A percentile compares a stretch with the other conserved stretches of the same genome.
Evolutionary conservation across 352 stramenopile genomes (phyloP).

Genomic region (Pythium utonaiense): DNA sequence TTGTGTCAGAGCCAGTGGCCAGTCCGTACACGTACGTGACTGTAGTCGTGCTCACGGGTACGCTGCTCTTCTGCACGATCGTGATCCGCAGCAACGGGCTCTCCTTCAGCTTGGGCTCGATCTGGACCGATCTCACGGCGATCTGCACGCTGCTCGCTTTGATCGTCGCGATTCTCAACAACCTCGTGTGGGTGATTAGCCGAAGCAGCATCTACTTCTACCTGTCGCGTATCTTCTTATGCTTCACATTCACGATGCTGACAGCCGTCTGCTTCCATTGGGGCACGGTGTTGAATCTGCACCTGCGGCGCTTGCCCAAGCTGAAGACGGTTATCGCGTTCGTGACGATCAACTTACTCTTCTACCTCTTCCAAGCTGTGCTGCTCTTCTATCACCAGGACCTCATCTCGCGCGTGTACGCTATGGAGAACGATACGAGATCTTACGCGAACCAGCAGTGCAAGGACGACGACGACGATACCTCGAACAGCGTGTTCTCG

Average conservation of each 20-base stretch:
- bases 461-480: conserved; percentile 48
- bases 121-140: conserved; percentile 85
- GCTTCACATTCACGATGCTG: conserved; percentile 89
- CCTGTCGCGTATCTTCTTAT: conserved; percentile 71
- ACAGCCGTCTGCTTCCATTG: conserved; percentile 86
- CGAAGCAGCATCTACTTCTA: conserved; percentile 79
- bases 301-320: conserved; percentile 72
- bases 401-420: conserved; percentile 74
- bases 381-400: conserved; percentile 65
- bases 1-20: conserved; percentile 48
- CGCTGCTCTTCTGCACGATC: conserved; percentile 75
- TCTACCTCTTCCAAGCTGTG: conserved; percentile 75
- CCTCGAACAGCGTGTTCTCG: conserved; percentile 70
- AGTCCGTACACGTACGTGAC: conserved; percentile 89
- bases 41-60: conserved; percentile 80
- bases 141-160: conserved; percentile 80
- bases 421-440: conserved; percentile 55
- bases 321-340: conserved; percentile 64
- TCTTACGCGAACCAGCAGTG: conserved; percentile 81
- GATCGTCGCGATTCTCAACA: conserved; percentile 77
- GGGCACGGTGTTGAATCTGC: conserved; percentile 78
- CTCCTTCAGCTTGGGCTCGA: conserved; percentile 77
- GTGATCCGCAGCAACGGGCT: conserved; percentile 82
- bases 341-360: conserved; percentile 63
- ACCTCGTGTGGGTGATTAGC: conserved; percentile 73